Evolutionary conservation across 2,329 filamentous ascomycete genomes (phyloP).

Genomic region (Zopfia rhizophila): DNA sequence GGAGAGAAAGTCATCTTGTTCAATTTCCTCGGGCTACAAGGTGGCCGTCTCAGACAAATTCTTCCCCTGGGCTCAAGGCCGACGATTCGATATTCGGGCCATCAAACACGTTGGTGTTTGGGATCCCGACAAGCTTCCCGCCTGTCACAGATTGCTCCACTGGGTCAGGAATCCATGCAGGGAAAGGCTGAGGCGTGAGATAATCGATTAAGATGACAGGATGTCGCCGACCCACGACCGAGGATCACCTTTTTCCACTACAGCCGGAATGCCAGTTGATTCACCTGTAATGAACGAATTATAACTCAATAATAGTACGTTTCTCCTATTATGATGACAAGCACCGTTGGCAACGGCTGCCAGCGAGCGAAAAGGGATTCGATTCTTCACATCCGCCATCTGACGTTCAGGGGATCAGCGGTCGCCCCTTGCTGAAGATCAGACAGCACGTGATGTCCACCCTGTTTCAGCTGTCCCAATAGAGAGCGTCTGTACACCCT

Average conservation of each 20-base stretch:
- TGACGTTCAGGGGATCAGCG: slow-evolving; percentile 18
- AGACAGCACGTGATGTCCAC: slow-evolving; percentile 3
- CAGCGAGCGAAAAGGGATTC: slow-evolving; percentile 2
- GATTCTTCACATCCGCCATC: background rate
- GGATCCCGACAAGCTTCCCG: slow-evolving; percentile 34
- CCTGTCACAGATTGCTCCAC: slow-evolving; percentile 36
- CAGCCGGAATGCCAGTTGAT: slow-evolving; percentile 2
- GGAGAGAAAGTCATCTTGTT: slow-evolving; percentile 31
- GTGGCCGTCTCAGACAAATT: slow-evolving; percentile 45
- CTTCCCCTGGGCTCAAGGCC: slow-evolving; percentile 40
- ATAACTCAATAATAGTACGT: slow-evolving; percentile 8
- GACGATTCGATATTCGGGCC: slow-evolving; percentile 34
- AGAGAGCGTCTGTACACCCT: no score
- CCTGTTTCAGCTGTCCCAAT: slow-evolving; percentile 14
- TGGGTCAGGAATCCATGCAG: slow-evolving; percentile 19
- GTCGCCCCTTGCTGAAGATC: background rate
- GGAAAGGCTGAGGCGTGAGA: slow-evolving; percentile 8
- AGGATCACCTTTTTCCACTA: slow-evolving; percentile 6
- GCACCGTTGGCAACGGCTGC: background rate
- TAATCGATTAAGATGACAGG: slow-evolving; percentile 26
- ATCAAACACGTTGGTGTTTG: slow-evolving; percentile 53
- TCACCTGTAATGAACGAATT: slow-evolving; percentile 6
- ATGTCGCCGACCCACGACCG: slow-evolving; percentile 13
- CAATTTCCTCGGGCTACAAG: slow-evolving; percentile 32
- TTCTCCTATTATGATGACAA: background rate